These are phyloP conservation scores for Leccinum subgranulosum DNA, from an alignment of 768 basidiomycete species.

Conservation along the genomic window DNA sequence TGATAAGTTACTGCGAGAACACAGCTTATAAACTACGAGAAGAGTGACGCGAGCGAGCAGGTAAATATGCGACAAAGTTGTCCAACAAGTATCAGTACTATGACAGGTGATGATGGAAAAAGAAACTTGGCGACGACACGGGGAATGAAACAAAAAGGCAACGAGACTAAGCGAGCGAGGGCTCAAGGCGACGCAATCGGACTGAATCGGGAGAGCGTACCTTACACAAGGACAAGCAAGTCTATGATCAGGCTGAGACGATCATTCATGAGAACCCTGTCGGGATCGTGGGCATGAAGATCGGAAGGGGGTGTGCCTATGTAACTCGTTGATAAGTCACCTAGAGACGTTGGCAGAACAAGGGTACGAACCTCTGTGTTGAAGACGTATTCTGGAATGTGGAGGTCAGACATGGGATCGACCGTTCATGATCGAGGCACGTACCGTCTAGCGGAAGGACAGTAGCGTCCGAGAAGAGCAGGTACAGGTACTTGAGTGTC, in stretches of 20 bases:
- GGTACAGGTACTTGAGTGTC: slow-evolving; percentile 87
- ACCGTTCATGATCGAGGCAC: slow-evolving; percentile 27
- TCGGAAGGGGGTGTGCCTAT: slow-evolving; percentile 68
- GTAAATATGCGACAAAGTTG: too few species aligned
- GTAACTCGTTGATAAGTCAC: neutral
- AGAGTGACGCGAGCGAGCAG: too few species aligned
- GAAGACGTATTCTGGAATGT: slow-evolving; percentile 70
- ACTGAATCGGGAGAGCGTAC: too few species aligned
- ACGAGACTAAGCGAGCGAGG: too few species aligned
- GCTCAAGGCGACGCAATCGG: too few species aligned
- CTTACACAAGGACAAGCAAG: neutral
- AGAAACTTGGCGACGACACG: too few species aligned
- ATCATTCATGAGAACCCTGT: slow-evolving; percentile 45
- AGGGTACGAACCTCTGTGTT: slow-evolving; percentile 74
- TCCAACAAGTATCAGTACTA: too few species aligned
- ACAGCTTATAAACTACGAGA: too few species aligned
- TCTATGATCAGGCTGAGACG: neutral
- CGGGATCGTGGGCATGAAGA: slow-evolving; percentile 53
- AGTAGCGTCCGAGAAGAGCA: slow-evolving; percentile 74
- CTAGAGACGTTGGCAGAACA: neutral
- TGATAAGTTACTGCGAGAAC: too few species aligned
- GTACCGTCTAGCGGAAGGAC: slow-evolving; percentile 73
- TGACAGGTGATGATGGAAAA: too few species aligned
- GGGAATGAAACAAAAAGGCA: too few species aligned
- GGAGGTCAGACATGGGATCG: slow-evolving; percentile 6